These are phyloP conservation scores for Polytrichum formosum DNA, from an alignment of 225 moss, liverwort and hornwort species.

Conservation along the genomic window DNA sequence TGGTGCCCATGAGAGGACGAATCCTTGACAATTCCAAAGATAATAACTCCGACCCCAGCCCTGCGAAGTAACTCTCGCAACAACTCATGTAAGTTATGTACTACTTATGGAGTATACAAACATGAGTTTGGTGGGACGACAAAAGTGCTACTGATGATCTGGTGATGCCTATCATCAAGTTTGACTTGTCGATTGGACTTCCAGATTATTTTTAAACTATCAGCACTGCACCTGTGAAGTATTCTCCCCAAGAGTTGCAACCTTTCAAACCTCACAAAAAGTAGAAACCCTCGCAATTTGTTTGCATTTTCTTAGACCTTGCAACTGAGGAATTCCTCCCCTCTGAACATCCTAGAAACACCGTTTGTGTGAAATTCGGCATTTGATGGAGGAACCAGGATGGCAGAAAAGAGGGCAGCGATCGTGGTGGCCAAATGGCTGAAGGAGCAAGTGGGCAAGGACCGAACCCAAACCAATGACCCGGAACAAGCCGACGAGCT, in stretches of 20 bases:
- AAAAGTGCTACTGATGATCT: no score
- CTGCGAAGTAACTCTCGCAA: constrained; percentile 18
- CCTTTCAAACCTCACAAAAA: background rate
- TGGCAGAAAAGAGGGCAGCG: constrained; percentile 29
- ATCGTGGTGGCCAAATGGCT: constrained; percentile 19
- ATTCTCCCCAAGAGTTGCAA: no score
- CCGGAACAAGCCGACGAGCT: constrained; percentile 11
- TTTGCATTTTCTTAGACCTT: background rate
- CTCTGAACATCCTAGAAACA: no score
- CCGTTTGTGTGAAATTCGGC: no score
- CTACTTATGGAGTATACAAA: no score
- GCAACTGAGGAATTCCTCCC: no score
- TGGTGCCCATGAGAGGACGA: constrained; percentile 50
- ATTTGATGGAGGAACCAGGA: constrained; percentile 6
- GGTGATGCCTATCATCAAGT: no score
- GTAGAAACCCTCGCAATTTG: no score
- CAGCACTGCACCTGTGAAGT: no score
- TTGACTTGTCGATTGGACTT: no score
- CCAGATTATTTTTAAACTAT: no score
- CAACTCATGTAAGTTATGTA: background rate
- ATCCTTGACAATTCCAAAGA: constrained; percentile 25
- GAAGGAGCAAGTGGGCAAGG: constrained; percentile 13
- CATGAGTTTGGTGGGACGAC: no score
- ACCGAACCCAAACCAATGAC: constrained; percentile 15
- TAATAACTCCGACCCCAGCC: constrained; percentile 6